Evolutionary conservation across 2,329 filamentous ascomycete genomes (phyloP).

Genomic region (Helotiales sp.): DNA sequence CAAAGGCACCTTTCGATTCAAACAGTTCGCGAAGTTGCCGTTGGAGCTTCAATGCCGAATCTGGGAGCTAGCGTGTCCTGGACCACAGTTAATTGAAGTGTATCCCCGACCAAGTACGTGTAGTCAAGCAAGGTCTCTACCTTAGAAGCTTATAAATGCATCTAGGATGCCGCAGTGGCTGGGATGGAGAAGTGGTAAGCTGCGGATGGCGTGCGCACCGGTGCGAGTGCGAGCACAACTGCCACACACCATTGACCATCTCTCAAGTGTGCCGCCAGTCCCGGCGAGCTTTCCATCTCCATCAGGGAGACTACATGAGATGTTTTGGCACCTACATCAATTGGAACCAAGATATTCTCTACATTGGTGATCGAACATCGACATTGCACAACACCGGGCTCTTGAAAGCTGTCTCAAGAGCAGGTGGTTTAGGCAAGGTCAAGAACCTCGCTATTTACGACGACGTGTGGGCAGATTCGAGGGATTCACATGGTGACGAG

Average conservation of each 20-base stretch:
- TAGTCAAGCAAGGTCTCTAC: no score
- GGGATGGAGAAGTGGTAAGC: background rate
- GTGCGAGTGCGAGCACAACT: background rate
- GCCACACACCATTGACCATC: background rate
- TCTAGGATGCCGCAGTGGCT: background rate
- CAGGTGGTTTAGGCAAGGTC: background rate
- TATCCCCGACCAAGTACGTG: background rate
- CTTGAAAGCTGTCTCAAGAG: background rate
- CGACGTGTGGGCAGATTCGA: background rate
- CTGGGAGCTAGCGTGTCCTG: background rate
- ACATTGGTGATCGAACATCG: background rate
- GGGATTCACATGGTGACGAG: background rate
- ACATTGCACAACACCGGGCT: background rate
- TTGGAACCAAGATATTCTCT: background rate
- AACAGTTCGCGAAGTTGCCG: background rate
- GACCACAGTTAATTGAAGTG: background rate
- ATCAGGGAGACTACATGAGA: background rate
- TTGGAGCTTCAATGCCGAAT: background rate
- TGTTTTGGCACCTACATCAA: background rate
- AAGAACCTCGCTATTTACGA: background rate
- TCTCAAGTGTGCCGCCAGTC: background rate
- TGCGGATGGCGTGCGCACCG: background rate
- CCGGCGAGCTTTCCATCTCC: background rate
- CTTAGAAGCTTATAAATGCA: no score
- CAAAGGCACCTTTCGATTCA: background rate